These are phyloP conservation scores for Ustilago lituana DNA, from an alignment of 1,284 basidiomycete genomes.

Conservation along the genomic window DNA sequence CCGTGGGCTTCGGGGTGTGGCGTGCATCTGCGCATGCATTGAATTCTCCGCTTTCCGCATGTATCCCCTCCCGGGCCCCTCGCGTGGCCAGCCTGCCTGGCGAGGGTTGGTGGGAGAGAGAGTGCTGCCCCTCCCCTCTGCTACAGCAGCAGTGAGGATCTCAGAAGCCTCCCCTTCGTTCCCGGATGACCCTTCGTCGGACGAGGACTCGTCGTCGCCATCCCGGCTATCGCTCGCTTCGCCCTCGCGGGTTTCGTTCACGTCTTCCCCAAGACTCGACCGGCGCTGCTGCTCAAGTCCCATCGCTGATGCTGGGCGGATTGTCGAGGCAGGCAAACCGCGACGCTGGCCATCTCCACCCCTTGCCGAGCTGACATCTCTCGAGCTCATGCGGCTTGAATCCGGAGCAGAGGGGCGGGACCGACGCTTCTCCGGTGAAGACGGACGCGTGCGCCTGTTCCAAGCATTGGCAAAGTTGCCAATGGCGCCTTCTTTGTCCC, in stretches of 20 bases:
- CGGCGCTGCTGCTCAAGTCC: no score
- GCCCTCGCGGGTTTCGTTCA: constrained; percentile 12
- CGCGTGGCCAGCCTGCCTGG: constrained; percentile 13
- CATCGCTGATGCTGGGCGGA: no score
- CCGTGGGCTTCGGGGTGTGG: constrained; percentile 43
- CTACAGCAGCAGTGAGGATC: neutral
- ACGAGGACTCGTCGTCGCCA: constrained; percentile 58
- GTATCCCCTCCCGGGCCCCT: constrained; percentile 33
- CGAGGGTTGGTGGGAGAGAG: constrained; percentile 22
- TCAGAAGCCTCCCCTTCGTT: constrained; percentile 15
- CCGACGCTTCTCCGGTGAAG: constrained; percentile 16
- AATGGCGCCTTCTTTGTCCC: constrained; percentile 53
- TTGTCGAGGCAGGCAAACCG: no score
- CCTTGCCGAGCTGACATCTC: neutral
- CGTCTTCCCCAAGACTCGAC: constrained; percentile 16
- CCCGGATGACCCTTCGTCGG: constrained; percentile 37
- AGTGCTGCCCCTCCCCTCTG: neutral
- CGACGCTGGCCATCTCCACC: neutral
- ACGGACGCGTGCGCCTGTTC: constrained; percentile 18
- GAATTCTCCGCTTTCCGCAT: constrained; percentile 46
- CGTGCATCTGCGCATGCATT: constrained; percentile 27
- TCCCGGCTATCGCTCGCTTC: constrained; percentile 52
- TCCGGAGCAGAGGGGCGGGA: constrained; percentile 1
- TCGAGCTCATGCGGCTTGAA: neutral
- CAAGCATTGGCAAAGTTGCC: constrained; percentile 36